Conservation (phyloP, 495 filamentous ascomycete species). For the Clavariopsis aquatica region DNA sequence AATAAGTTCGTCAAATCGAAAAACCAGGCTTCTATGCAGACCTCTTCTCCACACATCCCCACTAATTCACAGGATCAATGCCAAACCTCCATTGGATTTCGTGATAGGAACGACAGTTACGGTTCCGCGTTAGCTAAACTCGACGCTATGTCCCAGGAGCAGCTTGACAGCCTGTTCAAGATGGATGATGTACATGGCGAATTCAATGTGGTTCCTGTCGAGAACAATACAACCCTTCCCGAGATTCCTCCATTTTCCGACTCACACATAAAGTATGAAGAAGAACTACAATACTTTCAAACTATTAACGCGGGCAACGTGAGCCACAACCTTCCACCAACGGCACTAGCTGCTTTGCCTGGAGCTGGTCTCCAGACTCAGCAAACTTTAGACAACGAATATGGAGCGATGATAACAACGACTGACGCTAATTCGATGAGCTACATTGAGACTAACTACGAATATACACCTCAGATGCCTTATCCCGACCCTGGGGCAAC, state of each 20-base stretch:
- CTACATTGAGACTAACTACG: not conserved
- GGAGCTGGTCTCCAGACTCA: not conserved
- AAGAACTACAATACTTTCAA: not conserved
- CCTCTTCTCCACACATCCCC: not conserved
- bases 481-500: not conserved
- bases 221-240: too few relatives aligned
- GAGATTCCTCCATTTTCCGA: not conserved
- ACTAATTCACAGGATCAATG: constrained; percentile 1
- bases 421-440: too few relatives aligned
- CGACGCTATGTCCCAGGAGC: too few relatives aligned
- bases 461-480: not conserved
- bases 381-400: not conserved
- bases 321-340: not conserved
- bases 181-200: too few relatives aligned
- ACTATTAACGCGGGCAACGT: not conserved
- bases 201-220: too few relatives aligned
- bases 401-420: too few relatives aligned
- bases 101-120: not conserved
- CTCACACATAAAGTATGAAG: not conserved
- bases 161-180: too few relatives aligned
- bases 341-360: not conserved
- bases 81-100: not conserved
- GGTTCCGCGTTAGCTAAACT: not conserved
- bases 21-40: not conserved
- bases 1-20: not conserved